phyloP scores from a whole-genome alignment of 176 grass and related monocot species.

The Phoenix roebelenii region DNA sequence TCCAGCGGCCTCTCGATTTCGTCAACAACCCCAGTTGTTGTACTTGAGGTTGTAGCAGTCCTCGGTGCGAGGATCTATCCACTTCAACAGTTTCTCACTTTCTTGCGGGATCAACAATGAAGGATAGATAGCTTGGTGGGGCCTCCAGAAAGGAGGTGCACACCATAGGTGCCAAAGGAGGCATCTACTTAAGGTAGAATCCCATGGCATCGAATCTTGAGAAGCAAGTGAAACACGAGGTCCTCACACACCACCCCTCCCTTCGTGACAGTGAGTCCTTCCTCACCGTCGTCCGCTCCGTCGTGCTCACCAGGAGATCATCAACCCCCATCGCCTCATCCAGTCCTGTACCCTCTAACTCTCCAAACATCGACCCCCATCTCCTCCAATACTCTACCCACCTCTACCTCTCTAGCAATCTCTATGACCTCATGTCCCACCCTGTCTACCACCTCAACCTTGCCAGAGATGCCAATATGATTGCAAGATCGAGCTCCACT shows the following conservation, averaged over 20 bases:
- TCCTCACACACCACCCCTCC: slow-evolving; percentile 70
- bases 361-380: slow-evolving; percentile 36
- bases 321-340: slow-evolving; percentile 32
- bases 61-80: too few species aligned
- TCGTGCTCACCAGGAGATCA: slow-evolving; percentile 66
- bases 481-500: slow-evolving; percentile 65
- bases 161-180: too few species aligned
- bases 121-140: too few species aligned
- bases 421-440: slow-evolving; percentile 41
- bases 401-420: slow-evolving; percentile 56
- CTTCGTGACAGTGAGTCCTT: slow-evolving; percentile 61
- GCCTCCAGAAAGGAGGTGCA: too few species aligned
- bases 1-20: slow-evolving; percentile 32
- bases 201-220: too few species aligned
- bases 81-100: too few species aligned
- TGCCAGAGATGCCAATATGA: slow-evolving; percentile 71
- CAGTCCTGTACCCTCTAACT: slow-evolving; percentile 36
- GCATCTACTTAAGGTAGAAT: too few species aligned
- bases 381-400: neutral
- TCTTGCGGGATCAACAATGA: too few species aligned
- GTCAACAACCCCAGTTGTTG: too few species aligned
- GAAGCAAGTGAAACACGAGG: slow-evolving; percentile 22
- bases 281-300: slow-evolving; percentile 53
- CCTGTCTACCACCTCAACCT: slow-evolving; percentile 17
- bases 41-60: too few species aligned